Percentiles rank a stretch among this genome's conserved stretches.
Evolutionary conservation across 257 asterid genomes (phyloP).

Genomic region (Jacaranda mimosifolia): DNA sequence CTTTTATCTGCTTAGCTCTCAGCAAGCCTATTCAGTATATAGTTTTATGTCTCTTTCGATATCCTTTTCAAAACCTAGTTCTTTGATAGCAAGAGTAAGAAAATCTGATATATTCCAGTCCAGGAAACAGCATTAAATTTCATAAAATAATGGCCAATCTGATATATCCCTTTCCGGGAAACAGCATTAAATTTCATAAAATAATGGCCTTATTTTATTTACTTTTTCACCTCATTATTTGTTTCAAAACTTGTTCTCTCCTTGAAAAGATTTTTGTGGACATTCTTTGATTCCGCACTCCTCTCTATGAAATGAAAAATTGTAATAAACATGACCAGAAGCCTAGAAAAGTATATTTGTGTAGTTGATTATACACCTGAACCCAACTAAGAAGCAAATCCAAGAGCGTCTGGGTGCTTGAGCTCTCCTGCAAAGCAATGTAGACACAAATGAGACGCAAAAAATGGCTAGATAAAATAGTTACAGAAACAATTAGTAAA

Average conservation of each 20-base stretch:
- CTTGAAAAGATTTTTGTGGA: slow-evolving; percentile 7
- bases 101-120: neutral
- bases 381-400: slow-evolving; percentile 91
- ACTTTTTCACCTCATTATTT: slow-evolving; percentile 18
- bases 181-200: neutral
- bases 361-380: slow-evolving; percentile 60
- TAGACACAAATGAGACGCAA: slow-evolving; percentile 32
- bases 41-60: neutral
- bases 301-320: neutral
- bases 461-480: too few relatives aligned
- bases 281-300: slow-evolving; percentile 19
- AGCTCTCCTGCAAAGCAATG: slow-evolving; percentile 57
- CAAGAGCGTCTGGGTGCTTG: slow-evolving; percentile 59
- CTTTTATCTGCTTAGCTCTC: neutral
- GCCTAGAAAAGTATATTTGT: slow-evolving; percentile 12
- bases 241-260: slow-evolving; percentile 9
- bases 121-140: neutral
- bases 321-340: slow-evolving; percentile 23
- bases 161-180: neutral
- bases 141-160: neutral
- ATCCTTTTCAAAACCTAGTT: neutral
- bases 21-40: slow-evolving; percentile 5
- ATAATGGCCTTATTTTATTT: neutral
- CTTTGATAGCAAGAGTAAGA: neutral
- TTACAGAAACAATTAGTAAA: neutral